Conservation (phyloP, 164 flowering plant species). For the Malania oleifera region DNA sequence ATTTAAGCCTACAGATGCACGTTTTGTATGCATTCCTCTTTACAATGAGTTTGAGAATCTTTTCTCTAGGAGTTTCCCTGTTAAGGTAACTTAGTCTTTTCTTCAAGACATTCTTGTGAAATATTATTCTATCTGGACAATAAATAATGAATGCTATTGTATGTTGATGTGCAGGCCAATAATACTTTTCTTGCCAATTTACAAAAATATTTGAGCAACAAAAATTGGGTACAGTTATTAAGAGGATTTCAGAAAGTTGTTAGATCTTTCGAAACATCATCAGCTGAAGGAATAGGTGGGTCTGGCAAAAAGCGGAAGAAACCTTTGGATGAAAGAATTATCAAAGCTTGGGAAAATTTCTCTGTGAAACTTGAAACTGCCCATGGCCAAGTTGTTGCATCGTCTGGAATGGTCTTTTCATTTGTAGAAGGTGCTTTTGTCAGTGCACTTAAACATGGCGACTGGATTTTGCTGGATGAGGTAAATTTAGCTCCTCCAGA, state of each 20-base stretch:
- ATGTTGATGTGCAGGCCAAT: conserved; percentile 33
- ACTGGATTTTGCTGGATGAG: conserved; percentile 98
- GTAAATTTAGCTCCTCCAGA: conserved; percentile 98
- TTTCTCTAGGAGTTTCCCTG: conserved; percentile 48
- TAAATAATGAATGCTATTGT: background rate
- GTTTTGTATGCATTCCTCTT: conserved; percentile 58
- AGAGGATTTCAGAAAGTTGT: conserved; percentile 36
- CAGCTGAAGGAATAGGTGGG: conserved; percentile 29
- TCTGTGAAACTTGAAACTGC: conserved; percentile 48
- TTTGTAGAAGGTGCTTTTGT: conserved; percentile 96
- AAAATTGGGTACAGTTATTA: conserved; percentile 59
- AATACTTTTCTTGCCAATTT: conserved; percentile 27
- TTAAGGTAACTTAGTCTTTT: conserved; percentile 38
- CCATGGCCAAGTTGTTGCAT: conserved; percentile 40
- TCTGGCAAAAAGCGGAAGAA: conserved; percentile 66
- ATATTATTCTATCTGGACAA: background rate
- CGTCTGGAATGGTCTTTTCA: conserved; percentile 75
- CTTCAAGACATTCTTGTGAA: background rate
- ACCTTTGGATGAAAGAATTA: conserved; percentile 32
- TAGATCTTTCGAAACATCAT: conserved; percentile 18
- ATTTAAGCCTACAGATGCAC: conserved; percentile 77
- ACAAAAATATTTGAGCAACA: conserved; percentile 27
- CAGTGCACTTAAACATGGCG: conserved; percentile 76
- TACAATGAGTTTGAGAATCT: conserved; percentile 68
- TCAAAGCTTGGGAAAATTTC: conserved; percentile 55